Evolutionary conservation across 768 basidiomycete species (phyloP).

Genomic region (Calocybe cyanea): DNA sequence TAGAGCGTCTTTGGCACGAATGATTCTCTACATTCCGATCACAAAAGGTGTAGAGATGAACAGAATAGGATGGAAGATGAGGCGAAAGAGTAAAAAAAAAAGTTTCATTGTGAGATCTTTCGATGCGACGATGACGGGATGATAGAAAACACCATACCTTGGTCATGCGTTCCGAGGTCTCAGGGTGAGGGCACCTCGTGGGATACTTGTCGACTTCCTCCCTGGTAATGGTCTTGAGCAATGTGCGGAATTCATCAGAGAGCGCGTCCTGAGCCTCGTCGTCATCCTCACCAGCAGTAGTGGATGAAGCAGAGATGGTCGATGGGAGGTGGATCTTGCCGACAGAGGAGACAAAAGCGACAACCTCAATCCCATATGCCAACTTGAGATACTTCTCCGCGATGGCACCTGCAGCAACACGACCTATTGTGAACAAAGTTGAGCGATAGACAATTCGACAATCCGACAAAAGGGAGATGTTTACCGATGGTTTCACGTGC

Average conservation of each 20-base stretch:
- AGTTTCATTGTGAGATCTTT: too few relatives aligned
- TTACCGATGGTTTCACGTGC: constrained; percentile 95
- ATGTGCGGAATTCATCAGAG: constrained; percentile 75
- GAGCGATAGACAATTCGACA: background rate
- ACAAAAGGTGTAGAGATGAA: too few relatives aligned
- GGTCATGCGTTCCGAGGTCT: constrained; percentile 89
- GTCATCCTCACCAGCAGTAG: constrained; percentile 41
- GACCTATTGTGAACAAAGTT: constrained; percentile 45
- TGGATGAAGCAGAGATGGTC: constrained; percentile 34
- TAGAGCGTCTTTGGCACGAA: constrained; percentile 82
- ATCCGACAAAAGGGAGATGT: constrained; percentile 6
- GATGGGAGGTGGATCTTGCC: constrained; percentile 86
- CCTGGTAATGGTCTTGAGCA: constrained; percentile 77
- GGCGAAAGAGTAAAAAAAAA: too few relatives aligned
- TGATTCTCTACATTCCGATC: constrained; percentile 94
- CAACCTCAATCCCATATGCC: constrained; percentile 88
- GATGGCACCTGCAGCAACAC: constrained; percentile 97
- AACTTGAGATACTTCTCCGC: constrained; percentile 92
- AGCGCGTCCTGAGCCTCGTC: constrained; percentile 73
- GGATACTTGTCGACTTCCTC: constrained; percentile 83
- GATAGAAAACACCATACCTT: constrained; percentile 46
- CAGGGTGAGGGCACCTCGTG: constrained; percentile 87
- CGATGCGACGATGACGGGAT: background rate
- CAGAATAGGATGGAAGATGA: too few relatives aligned
- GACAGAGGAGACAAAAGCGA: constrained; percentile 95